Conservation (phyloP, 148 eudicot genomes). For the Cornus florida region DNA sequence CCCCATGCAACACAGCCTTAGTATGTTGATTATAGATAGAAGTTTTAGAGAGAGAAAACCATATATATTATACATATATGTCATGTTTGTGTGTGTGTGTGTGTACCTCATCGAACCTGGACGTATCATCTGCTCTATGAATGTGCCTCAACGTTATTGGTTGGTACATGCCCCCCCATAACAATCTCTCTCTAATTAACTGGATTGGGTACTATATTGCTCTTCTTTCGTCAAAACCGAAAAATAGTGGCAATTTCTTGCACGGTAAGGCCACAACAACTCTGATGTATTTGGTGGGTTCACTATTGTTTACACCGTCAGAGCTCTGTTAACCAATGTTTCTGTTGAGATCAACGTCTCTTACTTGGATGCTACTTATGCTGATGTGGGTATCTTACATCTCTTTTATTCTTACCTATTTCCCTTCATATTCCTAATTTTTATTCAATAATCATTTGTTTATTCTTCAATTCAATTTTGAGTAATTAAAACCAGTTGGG, state of each 20-base stretch:
- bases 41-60: too few species aligned
- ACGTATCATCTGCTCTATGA: constrained; percentile 67
- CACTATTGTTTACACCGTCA: constrained; percentile 53
- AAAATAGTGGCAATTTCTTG: constrained; percentile 70
- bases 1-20: too few species aligned
- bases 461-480: background rate
- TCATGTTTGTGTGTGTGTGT: too few species aligned
- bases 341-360: constrained; percentile 89
- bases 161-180: background rate
- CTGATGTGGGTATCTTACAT: constrained; percentile 36
- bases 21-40: too few species aligned
- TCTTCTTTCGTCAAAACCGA: background rate
- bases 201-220: background rate
- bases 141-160: constrained; percentile 26
- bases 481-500: too few species aligned
- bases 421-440: too few species aligned
- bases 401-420: background rate
- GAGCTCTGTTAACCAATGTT: constrained; percentile 52
- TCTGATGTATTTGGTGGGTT: constrained; percentile 72
- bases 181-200: background rate
- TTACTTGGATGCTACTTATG: constrained; percentile 66
- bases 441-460: too few species aligned
- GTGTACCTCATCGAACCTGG: constrained; percentile 45
- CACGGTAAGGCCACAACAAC: constrained; percentile 87
- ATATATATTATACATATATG: too few species aligned